Conservation (phyloP, 225 moss, liverwort and hornwort species). For the Bryum argenteum region DNA sequence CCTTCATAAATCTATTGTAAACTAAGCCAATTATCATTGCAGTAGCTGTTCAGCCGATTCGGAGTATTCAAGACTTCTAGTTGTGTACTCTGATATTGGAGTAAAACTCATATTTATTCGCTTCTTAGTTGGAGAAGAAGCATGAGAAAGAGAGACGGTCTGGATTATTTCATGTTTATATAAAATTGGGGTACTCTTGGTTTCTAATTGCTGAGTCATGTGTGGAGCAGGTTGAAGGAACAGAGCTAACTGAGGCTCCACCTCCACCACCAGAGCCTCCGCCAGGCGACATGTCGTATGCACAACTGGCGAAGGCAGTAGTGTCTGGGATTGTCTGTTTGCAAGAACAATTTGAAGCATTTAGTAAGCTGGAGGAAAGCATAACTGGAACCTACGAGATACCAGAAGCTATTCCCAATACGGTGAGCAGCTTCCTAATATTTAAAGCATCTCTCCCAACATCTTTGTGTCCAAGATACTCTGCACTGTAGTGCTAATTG, state of each 20-base stretch:
- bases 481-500: neutral
- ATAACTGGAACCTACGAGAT: slow-evolving; percentile 55
- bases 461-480: neutral
- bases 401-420: slow-evolving; percentile 57
- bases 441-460: neutral
- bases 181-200: neutral
- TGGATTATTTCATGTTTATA: too few species aligned
- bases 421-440: slow-evolving; percentile 40
- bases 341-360: slow-evolving; percentile 61
- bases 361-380: slow-evolving; percentile 61
- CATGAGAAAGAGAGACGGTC: neutral
- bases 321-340: slow-evolving; percentile 50
- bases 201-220: neutral
- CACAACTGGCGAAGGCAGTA: slow-evolving; percentile 66
- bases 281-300: slow-evolving; percentile 58
- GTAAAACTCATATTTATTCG: neutral
- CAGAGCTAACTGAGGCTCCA: neutral
- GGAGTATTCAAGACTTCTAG: neutral
- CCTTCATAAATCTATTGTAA: too few species aligned
- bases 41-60: neutral
- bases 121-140: slow-evolving; percentile 9
- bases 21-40: neutral
- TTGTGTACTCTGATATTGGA: slow-evolving; percentile 2
- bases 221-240: slow-evolving; percentile 27
- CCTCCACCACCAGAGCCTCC: neutral